Percentiles rank a stretch among this genome's conserved stretches.
Evolutionary conservation across 2,329 filamentous ascomycete genomes (phyloP).

Genomic region (Pyrenophora seminiperda): DNA sequence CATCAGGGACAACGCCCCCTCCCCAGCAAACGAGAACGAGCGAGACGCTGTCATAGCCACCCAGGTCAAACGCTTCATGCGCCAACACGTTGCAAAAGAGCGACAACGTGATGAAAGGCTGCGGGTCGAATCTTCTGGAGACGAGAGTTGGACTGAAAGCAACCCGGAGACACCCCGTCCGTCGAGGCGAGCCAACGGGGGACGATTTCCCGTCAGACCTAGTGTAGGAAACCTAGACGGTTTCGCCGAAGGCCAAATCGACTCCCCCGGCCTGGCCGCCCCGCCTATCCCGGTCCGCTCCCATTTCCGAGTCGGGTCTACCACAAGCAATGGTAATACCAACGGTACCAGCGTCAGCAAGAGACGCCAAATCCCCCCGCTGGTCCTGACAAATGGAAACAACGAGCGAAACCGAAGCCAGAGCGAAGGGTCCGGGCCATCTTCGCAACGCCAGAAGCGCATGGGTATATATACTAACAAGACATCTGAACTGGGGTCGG

Average conservation of each 20-base stretch:
- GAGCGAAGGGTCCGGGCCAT: constrained; percentile 62
- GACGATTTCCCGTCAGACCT: constrained; percentile 69
- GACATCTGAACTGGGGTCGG: constrained; percentile 58
- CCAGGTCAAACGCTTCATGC: constrained; percentile 64
- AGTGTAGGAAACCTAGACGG: constrained; percentile 69
- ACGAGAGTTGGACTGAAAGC: constrained; percentile 64
- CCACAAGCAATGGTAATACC: constrained; percentile 59
- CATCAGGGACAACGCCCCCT: constrained; percentile 48
- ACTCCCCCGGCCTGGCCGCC: constrained; percentile 49
- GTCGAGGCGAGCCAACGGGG: constrained; percentile 60
- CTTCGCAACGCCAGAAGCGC: constrained; percentile 60
- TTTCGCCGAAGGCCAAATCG: constrained; percentile 51
- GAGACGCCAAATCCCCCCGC: constrained; percentile 74
- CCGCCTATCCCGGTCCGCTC: constrained; percentile 81
- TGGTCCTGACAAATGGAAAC: constrained; percentile 65
- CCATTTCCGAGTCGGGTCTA: constrained; percentile 76
- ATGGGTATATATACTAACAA: constrained; percentile 66
- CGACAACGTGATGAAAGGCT: constrained; percentile 41
- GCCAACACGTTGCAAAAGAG: constrained; percentile 48
- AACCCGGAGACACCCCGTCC: constrained; percentile 78
- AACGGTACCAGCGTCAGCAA: constrained; percentile 55
- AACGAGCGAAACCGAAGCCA: constrained; percentile 71
- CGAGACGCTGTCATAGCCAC: constrained; percentile 64
- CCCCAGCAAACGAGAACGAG: constrained; percentile 62
- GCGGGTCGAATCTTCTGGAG: constrained; percentile 53